A percentile compares a stretch with the other conserved stretches of the same genome.
Evolutionary conservation across 192 early-diverging fungal genomes (phyloP).

Genomic region (Gryganskiella cystojenkinii): DNA sequence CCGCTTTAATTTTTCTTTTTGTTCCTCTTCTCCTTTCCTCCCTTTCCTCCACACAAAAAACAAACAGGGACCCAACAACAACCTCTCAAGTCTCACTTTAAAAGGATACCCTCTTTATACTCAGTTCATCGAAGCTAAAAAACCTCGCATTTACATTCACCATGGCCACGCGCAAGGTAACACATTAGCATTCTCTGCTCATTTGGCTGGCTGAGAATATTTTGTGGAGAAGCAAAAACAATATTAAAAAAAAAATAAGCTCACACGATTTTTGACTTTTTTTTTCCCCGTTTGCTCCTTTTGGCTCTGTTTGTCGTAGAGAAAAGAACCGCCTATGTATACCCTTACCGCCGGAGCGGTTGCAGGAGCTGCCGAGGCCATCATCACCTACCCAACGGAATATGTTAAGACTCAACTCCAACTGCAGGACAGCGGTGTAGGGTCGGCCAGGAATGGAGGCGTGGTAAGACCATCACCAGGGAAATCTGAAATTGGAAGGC

Average conservation of each 20-base stretch:
- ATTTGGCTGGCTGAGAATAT: not conserved
- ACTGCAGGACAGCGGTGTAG: conserved; percentile 67
- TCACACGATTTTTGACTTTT: not conserved
- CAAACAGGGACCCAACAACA: no score
- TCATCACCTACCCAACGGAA: conserved; percentile 93
- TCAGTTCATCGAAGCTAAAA: not conserved
- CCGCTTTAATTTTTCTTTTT: not conserved
- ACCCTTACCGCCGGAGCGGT: conserved; percentile 86
- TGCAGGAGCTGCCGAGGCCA: conserved; percentile 92
- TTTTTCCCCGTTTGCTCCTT: not conserved
- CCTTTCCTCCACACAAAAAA: not conserved
- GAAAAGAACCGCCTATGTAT: conserved; percentile 35
- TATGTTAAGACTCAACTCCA: conserved; percentile 96
- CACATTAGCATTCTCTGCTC: not conserved
- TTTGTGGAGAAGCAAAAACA: not conserved
- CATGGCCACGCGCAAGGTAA: not conserved
- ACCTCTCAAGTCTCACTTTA: no score
- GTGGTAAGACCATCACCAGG: conserved; percentile 5
- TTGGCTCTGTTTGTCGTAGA: conserved; percentile 3
- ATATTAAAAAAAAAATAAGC: conserved; percentile 1
- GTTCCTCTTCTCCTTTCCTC: not conserved
- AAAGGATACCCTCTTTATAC: not conserved
- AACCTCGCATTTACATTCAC: not conserved
- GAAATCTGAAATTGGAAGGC: no score
- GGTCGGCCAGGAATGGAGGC: conserved; percentile 24